These are phyloP conservation scores for Saturnispora serradocipensis DNA, from an alignment of 805 yeast genomes.

Conservation along the genomic window DNA sequence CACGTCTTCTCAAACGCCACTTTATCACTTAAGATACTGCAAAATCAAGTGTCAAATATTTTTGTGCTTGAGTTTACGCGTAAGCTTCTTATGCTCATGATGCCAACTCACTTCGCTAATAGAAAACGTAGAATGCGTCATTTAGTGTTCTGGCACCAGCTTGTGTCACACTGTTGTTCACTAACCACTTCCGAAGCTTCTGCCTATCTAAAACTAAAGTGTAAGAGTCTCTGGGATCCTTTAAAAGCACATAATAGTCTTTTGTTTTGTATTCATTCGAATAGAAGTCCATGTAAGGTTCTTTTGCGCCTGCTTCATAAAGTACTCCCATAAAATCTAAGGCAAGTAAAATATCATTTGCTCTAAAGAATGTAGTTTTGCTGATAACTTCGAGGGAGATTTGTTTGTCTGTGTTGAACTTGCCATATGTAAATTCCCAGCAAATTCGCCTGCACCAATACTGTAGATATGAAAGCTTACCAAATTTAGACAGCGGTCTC, in stretches of 20 bases:
- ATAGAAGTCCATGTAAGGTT: constrained; percentile 24
- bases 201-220: constrained; percentile 19
- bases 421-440: constrained; percentile 35
- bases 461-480: constrained; percentile 57
- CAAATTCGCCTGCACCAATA: constrained; percentile 64
- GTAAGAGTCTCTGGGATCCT: constrained; percentile 16
- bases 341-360: constrained; percentile 51
- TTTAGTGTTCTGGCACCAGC: neutral
- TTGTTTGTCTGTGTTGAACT: constrained; percentile 21
- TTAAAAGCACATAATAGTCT: constrained; percentile 17
- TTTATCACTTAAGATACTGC: neutral
- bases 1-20: neutral
- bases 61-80: neutral
- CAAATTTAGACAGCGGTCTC: constrained; percentile 78
- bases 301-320: constrained; percentile 21
- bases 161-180: constrained; percentile 12
- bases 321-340: constrained; percentile 47
- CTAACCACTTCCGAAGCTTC: constrained; percentile 23
- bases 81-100: neutral
- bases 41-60: neutral
- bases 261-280: constrained; percentile 12
- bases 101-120: neutral
- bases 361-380: constrained; percentile 51
- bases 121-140: neutral
- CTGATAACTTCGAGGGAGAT: constrained; percentile 44